phyloP scores from a whole-genome alignment of 805 yeast genomes.

The Limtongia smithiae region DNA sequence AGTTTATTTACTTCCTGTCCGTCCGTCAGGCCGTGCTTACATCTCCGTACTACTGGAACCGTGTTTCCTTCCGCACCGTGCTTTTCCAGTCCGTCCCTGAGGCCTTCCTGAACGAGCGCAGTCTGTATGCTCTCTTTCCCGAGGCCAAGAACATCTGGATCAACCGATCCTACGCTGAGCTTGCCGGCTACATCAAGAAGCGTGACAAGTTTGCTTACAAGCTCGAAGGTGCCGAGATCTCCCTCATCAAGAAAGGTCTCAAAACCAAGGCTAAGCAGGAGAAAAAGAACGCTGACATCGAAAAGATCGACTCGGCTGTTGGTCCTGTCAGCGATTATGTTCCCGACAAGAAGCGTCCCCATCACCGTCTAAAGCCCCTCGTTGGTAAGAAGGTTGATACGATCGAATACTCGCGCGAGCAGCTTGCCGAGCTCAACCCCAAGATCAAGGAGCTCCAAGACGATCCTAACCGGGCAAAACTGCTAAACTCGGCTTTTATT shows the following conservation, averaged over 20 bases:
- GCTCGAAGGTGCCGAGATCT: slow-evolving; percentile 65
- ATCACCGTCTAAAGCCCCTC: slow-evolving; percentile 65
- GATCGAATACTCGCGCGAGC: slow-evolving; percentile 64
- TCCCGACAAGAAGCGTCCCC: slow-evolving; percentile 73
- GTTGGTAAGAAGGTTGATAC: slow-evolving; percentile 85
- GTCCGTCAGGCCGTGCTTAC: slow-evolving; percentile 73
- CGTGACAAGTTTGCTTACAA: slow-evolving; percentile 58
- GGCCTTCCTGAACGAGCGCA: slow-evolving; percentile 64
- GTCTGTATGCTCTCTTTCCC: slow-evolving; percentile 68
- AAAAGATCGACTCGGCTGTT: slow-evolving; percentile 32
- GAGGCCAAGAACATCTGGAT: slow-evolving; percentile 84
- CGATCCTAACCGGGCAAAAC: slow-evolving; percentile 47
- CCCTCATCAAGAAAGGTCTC: slow-evolving; percentile 57
- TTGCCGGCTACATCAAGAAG: slow-evolving; percentile 53
- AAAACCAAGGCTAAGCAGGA: slow-evolving; percentile 61
- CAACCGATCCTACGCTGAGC: slow-evolving; percentile 56
- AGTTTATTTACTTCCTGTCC: slow-evolving; percentile 71
- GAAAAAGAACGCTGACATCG: slow-evolving; percentile 48
- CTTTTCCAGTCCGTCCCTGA: slow-evolving; percentile 81
- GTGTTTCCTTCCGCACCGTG: slow-evolving; percentile 74
- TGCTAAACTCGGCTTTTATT: slow-evolving; percentile 79
- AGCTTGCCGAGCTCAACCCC: slow-evolving; percentile 63
- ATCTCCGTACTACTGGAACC: slow-evolving; percentile 73
- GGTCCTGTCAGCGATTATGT: slow-evolving; percentile 44
- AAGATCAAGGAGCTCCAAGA: slow-evolving; percentile 61